Percentiles rank a stretch among this genome's conserved stretches.
Conservation (phyloP, 2,329 filamentous ascomycete species). For the Scedosporium dehoogii region DNA sequence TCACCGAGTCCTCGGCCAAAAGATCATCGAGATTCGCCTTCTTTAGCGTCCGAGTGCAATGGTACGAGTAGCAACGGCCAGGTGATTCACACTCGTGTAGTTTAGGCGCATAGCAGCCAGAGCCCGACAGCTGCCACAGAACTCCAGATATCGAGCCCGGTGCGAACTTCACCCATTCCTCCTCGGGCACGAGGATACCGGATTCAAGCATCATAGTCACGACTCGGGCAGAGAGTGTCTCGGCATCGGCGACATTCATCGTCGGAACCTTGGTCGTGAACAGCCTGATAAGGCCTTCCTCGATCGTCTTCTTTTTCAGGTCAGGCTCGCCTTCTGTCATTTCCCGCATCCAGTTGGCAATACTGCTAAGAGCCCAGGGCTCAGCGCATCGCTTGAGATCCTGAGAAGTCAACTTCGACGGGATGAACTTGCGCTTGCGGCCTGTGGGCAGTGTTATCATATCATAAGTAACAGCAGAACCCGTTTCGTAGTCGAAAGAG, state of each 20-base stretch:
- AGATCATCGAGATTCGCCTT: slow-evolving; percentile 82
- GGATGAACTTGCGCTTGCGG: slow-evolving; percentile 73
- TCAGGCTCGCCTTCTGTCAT: slow-evolving; percentile 89
- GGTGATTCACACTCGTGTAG: slow-evolving; percentile 62
- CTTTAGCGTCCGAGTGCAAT: slow-evolving; percentile 88
- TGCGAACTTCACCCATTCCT: slow-evolving; percentile 96
- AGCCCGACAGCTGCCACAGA: slow-evolving; percentile 83
- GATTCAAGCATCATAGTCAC: slow-evolving; percentile 71
- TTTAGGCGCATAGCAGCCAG: slow-evolving; percentile 81
- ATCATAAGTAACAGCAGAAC: slow-evolving; percentile 58
- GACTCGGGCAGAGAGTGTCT: slow-evolving; percentile 69
- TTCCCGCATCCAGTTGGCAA: slow-evolving; percentile 76
- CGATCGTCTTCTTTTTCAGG: slow-evolving; percentile 71
- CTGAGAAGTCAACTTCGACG: slow-evolving; percentile 66
- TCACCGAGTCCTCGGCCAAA: slow-evolving; percentile 57
- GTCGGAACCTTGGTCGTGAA: slow-evolving; percentile 95
- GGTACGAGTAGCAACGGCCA: slow-evolving; percentile 83
- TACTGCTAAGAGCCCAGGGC: slow-evolving; percentile 87
- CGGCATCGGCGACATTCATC: slow-evolving; percentile 96
- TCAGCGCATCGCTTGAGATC: slow-evolving; percentile 81
- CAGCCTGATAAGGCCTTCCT: slow-evolving; percentile 76
- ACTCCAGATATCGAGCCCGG: slow-evolving; percentile 75
- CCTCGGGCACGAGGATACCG: slow-evolving; percentile 71
- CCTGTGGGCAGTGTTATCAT: slow-evolving; percentile 73
- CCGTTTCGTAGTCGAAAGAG: slow-evolving; percentile 44